Conservation (phyloP, 345 rosid species). For the Anacardium occidentale region DNA sequence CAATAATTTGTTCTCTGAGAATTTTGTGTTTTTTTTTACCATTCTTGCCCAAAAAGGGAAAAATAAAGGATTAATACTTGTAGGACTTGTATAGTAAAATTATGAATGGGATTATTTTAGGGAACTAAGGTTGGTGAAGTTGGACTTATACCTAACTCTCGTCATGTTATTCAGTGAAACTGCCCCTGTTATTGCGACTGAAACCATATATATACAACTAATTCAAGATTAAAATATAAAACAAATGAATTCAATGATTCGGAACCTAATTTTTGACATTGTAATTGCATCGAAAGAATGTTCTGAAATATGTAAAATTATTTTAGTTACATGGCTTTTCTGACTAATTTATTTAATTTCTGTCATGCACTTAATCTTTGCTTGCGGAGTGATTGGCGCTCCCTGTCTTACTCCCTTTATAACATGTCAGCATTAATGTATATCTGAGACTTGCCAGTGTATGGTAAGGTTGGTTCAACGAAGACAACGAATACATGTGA, state of each 20-base stretch:
- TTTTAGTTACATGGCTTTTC: not conserved
- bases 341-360: not conserved
- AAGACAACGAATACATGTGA: conserved; percentile 24
- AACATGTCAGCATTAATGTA: too few species aligned
- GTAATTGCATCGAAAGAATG: not conserved
- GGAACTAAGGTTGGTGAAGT: not conserved
- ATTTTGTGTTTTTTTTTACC: too few species aligned
- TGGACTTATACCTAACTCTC: too few species aligned
- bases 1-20: too few species aligned
- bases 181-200: too few species aligned
- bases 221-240: not conserved
- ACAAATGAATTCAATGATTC: not conserved
- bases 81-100: not conserved
- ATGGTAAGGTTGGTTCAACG: conserved; percentile 20
- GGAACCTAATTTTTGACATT: not conserved
- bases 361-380: not conserved
- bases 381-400: conserved; percentile 36
- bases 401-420: not conserved
- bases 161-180: too few species aligned
- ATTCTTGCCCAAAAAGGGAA: too few species aligned
- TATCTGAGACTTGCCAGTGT: conserved; percentile 14
- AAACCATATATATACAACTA: not conserved
- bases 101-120: too few species aligned
- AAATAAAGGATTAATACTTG: not conserved
- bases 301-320: too few species aligned